Conservation (phyloP, 306 rosid species). For the Corylus avellana region DNA sequence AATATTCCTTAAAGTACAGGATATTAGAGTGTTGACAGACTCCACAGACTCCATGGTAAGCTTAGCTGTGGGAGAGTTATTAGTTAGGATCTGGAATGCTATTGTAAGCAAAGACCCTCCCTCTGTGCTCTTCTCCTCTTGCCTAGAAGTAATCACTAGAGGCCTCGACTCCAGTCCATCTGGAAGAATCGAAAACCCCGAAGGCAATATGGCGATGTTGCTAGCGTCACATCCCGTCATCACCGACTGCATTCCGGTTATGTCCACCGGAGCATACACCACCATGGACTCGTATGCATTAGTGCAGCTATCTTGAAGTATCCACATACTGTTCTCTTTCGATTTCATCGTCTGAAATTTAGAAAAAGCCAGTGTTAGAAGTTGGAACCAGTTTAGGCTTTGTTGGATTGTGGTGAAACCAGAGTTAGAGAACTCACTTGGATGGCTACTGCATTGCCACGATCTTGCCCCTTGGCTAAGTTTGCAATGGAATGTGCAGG, state of each 20-base stretch:
- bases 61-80: slow-evolving; percentile 81
- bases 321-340: slow-evolving; percentile 79
- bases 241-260: slow-evolving; percentile 74
- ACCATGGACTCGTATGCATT: slow-evolving; percentile 84
- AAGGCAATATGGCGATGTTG: slow-evolving; percentile 81
- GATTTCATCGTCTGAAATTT: slow-evolving; percentile 60
- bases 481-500: slow-evolving; percentile 75
- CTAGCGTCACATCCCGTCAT: slow-evolving; percentile 92
- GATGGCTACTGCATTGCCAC: slow-evolving; percentile 88
- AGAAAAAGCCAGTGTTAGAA: slow-evolving; percentile 15
- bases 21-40: slow-evolving; percentile 69
- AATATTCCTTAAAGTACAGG: slow-evolving; percentile 78
- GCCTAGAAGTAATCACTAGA: slow-evolving; percentile 67
- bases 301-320: slow-evolving; percentile 89
- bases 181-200: slow-evolving; percentile 87
- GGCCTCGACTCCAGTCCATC: slow-evolving; percentile 85
- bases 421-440: slow-evolving; percentile 55
- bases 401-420: neutral
- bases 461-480: slow-evolving; percentile 91
- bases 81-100: slow-evolving; percentile 78
- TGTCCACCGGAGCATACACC: slow-evolving; percentile 83
- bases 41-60: slow-evolving; percentile 81
- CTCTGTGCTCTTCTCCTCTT: slow-evolving; percentile 65
- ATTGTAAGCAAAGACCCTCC: slow-evolving; percentile 87
- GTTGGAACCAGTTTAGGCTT: slow-evolving; percentile 10